These are phyloP conservation scores for Sporothrix mexicana DNA, from an alignment of 2,329 filamentous ascomycete genomes.

Conservation along the genomic window DNA sequence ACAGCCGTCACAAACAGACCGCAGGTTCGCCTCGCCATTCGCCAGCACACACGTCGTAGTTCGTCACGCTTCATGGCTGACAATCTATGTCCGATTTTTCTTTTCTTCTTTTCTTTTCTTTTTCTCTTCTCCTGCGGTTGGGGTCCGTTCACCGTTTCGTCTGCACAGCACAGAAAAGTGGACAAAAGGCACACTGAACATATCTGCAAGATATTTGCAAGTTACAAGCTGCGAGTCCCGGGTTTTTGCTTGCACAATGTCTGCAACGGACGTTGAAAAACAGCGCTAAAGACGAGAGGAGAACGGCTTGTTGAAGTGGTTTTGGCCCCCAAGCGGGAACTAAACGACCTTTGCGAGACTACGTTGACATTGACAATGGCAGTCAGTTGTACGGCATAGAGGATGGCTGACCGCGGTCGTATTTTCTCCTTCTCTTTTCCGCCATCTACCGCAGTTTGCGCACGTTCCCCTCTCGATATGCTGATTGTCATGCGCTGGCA, in stretches of 20 bases:
- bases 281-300: background rate
- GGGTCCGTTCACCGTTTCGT: background rate
- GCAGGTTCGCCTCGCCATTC: constrained; percentile 12
- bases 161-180: background rate
- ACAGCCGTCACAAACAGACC: background rate
- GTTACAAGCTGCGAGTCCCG: background rate
- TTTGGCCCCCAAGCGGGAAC: constrained; percentile 24
- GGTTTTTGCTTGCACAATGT: too few species aligned
- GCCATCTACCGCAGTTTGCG: background rate
- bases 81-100: background rate
- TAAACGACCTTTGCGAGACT: background rate
- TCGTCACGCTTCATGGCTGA: background rate
- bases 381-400: background rate
- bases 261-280: background rate
- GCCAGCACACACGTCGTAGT: background rate
- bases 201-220: too few species aligned
- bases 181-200: background rate
- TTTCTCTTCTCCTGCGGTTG: background rate
- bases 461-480: background rate
- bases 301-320: background rate
- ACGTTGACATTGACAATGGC: too few species aligned
- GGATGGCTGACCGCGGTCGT: background rate
- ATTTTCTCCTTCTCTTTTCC: background rate
- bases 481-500: background rate
- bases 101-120: too few species aligned